These are phyloP conservation scores for Erodium texanum DNA, from an alignment of 441 rosid species.

Conservation along the genomic window DNA sequence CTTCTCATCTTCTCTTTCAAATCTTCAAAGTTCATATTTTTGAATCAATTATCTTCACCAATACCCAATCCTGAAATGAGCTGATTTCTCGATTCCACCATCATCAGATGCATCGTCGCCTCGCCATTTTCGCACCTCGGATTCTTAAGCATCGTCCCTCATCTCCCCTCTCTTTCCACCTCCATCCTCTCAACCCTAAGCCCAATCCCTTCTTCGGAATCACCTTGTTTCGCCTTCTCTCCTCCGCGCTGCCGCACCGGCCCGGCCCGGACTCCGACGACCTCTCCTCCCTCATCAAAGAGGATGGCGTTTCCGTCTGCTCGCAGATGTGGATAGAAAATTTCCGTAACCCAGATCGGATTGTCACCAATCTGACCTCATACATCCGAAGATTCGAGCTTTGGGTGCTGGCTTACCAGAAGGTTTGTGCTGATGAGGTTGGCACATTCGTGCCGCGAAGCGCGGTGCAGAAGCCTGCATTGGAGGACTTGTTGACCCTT, in stretches of 20 bases:
- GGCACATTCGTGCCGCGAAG: slow-evolving; percentile 82
- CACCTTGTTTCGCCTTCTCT: slow-evolving; percentile 35
- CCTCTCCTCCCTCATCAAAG: slow-evolving; percentile 63
- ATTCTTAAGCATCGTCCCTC: slow-evolving; percentile 18
- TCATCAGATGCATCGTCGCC: slow-evolving; percentile 49
- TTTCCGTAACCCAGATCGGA: slow-evolving; percentile 60
- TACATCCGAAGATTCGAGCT: slow-evolving; percentile 72
- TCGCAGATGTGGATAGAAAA: slow-evolving; percentile 92
- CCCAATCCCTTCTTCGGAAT: slow-evolving; percentile 22
- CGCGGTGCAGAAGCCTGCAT: slow-evolving; percentile 60
- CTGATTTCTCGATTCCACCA: not conserved
- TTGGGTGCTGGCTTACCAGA: slow-evolving; percentile 89
- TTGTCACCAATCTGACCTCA: slow-evolving; percentile 45
- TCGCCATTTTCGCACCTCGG: slow-evolving; percentile 27
- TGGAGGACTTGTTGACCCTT: slow-evolving; percentile 70
- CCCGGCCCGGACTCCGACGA: slow-evolving; percentile 68
- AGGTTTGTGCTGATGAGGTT: slow-evolving; percentile 70
- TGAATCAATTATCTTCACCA: no score
- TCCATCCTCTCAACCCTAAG: slow-evolving; percentile 24
- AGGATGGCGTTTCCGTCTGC: slow-evolving; percentile 88
- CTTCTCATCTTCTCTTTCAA: no score
- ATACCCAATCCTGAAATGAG: not conserved
- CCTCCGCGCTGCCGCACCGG: slow-evolving; percentile 28
- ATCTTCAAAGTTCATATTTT: no score
- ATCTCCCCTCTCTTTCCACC: slow-evolving; percentile 15